phyloP scores from a whole-genome alignment of 257 asterid species.

The Cynanchum wilfordii region DNA sequence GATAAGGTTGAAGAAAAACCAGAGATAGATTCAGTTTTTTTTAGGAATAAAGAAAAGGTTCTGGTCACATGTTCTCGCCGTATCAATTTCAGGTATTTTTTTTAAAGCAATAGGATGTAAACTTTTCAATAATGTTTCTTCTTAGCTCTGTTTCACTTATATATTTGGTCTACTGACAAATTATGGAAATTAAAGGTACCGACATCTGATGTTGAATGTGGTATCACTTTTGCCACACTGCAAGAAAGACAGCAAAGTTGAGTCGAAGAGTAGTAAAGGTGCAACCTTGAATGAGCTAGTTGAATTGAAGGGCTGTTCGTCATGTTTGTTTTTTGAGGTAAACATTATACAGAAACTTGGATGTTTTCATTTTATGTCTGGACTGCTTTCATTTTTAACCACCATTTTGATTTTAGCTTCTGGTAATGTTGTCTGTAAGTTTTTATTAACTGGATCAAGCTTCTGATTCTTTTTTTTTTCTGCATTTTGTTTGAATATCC shows the following conservation, averaged over 20 bases:
- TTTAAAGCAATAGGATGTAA: neutral
- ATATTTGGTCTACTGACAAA: constrained; percentile 7
- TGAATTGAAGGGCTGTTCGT: constrained; percentile 82
- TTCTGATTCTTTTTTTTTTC: neutral
- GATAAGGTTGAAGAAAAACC: constrained; percentile 23
- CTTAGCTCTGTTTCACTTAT: constrained; percentile 3
- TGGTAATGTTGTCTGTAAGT: neutral
- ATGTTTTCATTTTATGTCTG: neutral
- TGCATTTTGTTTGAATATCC: neutral
- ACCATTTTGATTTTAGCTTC: neutral
- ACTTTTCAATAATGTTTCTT: neutral
- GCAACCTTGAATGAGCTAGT: constrained; percentile 86
- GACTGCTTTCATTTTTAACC: neutral
- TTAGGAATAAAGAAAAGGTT: constrained; percentile 80
- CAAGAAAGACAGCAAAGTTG: constrained; percentile 89
- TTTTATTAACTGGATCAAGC: neutral
- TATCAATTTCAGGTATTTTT: constrained; percentile 62
- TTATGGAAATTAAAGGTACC: constrained; percentile 52
- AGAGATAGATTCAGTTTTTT: constrained; percentile 23
- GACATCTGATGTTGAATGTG: constrained; percentile 92
- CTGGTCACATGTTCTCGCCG: constrained; percentile 90
- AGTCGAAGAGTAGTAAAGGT: constrained; percentile 89
- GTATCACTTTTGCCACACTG: constrained; percentile 83
- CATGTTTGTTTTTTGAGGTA: constrained; percentile 97
- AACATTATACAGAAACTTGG: neutral